Percentiles rank a stretch among this genome's conserved stretches.
phyloP scores from a whole-genome alignment of 805 yeast genomes.

The Cyberlindnera euphorbiae region DNA sequence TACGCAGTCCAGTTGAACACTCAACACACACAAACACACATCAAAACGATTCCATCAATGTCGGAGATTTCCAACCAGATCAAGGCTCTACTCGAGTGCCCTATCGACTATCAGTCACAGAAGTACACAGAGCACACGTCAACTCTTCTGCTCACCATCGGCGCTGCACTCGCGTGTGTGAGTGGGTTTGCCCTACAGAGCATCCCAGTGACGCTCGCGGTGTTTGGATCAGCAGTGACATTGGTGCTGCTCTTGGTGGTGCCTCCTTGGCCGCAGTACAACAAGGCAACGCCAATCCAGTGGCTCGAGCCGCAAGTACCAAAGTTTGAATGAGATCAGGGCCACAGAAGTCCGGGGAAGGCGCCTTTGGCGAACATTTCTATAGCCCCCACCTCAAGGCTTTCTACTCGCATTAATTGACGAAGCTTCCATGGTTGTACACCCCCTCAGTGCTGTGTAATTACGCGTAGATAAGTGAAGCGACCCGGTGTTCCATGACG shows the following conservation, averaged over 20 bases:
- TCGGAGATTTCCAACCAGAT: conserved; percentile 4
- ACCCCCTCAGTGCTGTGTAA: no score
- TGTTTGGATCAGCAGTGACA: conserved; percentile 2
- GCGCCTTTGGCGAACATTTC: not conserved
- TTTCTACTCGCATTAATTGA: no score
- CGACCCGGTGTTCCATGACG: no score
- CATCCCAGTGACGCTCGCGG: conserved; percentile 2
- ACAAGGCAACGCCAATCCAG: conserved; percentile 6
- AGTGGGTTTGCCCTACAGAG: conserved; percentile 13
- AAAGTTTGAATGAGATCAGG: conserved; percentile 3
- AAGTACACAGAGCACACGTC: conserved; percentile 6
- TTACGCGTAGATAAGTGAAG: no score
- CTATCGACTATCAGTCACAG: conserved; percentile 19
- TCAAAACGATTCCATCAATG: conserved; percentile 1
- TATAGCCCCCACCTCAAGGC: no score
- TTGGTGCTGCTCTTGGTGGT: conserved; percentile 10
- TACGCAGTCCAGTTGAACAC: no score
- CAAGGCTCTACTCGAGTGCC: conserved; percentile 15
- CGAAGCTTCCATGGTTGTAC: no score
- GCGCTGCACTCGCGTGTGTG: conserved; percentile 10
- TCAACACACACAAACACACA: no score
- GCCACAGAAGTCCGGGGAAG: not conserved
- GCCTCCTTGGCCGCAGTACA: conserved; percentile 18
- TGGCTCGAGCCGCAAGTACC: conserved; percentile 19
- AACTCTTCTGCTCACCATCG: conserved; percentile 5